Conservation (phyloP, 495 filamentous ascomycete genomes). For the Neurospora sp. region DNA sequence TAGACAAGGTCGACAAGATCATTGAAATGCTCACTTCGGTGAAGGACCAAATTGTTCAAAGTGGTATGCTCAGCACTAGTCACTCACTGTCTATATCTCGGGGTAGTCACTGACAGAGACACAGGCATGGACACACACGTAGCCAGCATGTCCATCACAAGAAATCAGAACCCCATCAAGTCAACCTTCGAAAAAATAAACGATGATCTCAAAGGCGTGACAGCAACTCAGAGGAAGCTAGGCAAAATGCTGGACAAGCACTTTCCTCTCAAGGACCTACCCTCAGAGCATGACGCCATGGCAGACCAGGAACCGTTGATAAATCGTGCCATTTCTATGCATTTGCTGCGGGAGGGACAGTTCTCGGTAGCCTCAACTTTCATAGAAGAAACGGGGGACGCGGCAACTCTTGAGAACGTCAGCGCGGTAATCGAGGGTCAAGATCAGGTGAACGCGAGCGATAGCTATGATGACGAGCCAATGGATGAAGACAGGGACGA, state of each 20-base stretch:
- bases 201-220: conserved; percentile 67
- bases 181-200: conserved; percentile 67
- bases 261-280: conserved; percentile 68
- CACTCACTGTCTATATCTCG: neutral
- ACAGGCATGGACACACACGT: conserved; percentile 53
- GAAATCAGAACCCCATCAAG: conserved; percentile 75
- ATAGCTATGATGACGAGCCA: conserved; percentile 6
- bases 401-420: conserved; percentile 14
- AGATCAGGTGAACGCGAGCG: neutral
- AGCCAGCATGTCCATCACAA: conserved; percentile 61
- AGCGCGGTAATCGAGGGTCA: conserved; percentile 17
- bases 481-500: conserved; percentile 22
- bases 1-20: conserved; percentile 68
- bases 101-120: neutral
- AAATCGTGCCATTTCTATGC: conserved; percentile 92
- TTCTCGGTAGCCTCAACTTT: conserved; percentile 81
- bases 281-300: conserved; percentile 75
- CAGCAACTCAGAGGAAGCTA: conserved; percentile 69
- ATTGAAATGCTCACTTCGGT: conserved; percentile 67
- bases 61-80: conserved; percentile 31
- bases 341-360: conserved; percentile 87
- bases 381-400: conserved; percentile 47
- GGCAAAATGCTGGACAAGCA: conserved; percentile 77
- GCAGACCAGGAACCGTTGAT: conserved; percentile 64
- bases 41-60: conserved; percentile 55